Conservation (phyloP, 2,329 filamentous ascomycete species). For the Chaetomiaceae sp. region DNA sequence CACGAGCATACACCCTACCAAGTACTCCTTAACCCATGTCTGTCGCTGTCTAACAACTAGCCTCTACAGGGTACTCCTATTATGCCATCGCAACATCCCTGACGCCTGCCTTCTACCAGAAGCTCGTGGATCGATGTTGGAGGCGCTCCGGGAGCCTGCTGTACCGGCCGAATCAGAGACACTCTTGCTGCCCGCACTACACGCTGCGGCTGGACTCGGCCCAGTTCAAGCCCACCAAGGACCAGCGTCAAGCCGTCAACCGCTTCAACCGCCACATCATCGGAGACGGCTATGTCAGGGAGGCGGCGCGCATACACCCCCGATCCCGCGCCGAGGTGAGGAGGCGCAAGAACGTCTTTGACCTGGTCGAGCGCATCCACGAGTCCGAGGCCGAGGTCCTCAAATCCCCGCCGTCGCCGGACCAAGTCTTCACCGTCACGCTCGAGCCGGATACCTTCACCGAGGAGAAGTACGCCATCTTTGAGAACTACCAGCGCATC, state of each 20-base stretch:
- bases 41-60: constrained; percentile 12
- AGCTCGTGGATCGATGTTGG: constrained; percentile 70
- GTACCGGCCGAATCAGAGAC: constrained; percentile 72
- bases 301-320: constrained; percentile 60
- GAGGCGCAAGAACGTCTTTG: constrained; percentile 62
- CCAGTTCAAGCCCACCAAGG: constrained; percentile 61
- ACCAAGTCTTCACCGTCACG: constrained; percentile 63
- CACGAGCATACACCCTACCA: neutral
- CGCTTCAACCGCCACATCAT: constrained; percentile 66
- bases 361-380: constrained; percentile 62
- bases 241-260: constrained; percentile 72
- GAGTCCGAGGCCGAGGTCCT: constrained; percentile 58
- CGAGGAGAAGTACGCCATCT: constrained; percentile 70
- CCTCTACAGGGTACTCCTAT: constrained; percentile 62
- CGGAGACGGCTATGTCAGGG: constrained; percentile 63
- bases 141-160: constrained; percentile 67
- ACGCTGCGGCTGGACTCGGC: constrained; percentile 68
- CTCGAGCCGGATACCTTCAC: constrained; percentile 68
- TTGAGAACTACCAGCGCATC: constrained; percentile 67
- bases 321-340: constrained; percentile 62
- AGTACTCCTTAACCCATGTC: neutral
- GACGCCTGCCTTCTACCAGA: constrained; percentile 64
- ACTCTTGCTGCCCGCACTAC: constrained; percentile 90
- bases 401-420: constrained; percentile 57
- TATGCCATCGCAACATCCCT: constrained; percentile 61